These are phyloP conservation scores for Pythium periplocum DNA, from an alignment of 352 stramenopile genomes.

Conservation along the genomic window DNA sequence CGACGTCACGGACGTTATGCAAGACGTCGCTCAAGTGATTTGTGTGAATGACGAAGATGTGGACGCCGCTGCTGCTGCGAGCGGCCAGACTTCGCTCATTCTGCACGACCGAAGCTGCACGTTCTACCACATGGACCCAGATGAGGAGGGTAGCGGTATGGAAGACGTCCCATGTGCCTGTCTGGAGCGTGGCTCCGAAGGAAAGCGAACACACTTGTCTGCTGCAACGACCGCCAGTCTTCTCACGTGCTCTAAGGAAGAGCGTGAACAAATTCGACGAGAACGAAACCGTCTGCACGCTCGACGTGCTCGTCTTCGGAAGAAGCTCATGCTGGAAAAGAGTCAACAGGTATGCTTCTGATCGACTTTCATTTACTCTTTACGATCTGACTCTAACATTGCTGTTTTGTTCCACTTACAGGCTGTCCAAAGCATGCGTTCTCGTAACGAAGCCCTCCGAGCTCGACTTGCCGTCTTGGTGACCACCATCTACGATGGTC, in stretches of 20 bases:
- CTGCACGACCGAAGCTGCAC: conserved; percentile 40
- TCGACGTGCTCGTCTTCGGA: conserved; percentile 61
- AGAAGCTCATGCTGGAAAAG: conserved; percentile 78
- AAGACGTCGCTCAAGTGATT: conserved; percentile 30
- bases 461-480: conserved; percentile 49
- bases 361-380: not conserved
- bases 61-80: conserved; percentile 17
- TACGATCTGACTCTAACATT: not conserved
- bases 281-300: conserved; percentile 75
- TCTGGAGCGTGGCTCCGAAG: conserved; percentile 23
- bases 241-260: conserved; percentile 53
- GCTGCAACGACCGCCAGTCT: conserved; percentile 4
- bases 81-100: conserved; percentile 22
- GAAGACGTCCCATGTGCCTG: conserved; percentile 19
- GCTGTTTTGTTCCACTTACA: conserved; percentile 13
- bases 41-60: conserved; percentile 29
- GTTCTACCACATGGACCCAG: conserved; percentile 26
- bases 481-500: conserved; percentile 54
- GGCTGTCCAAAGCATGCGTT: conserved; percentile 55
- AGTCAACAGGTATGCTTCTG: conserved; percentile 46
- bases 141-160: conserved; percentile 17
- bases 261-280: conserved; percentile 62
- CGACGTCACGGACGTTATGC: conserved; percentile 20
- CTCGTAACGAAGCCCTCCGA: conserved; percentile 59
- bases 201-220: conserved; percentile 26